phyloP scores from a whole-genome alignment of 176 grass and related monocot genomes.

The Hsuehochloa calcarea region DNA sequence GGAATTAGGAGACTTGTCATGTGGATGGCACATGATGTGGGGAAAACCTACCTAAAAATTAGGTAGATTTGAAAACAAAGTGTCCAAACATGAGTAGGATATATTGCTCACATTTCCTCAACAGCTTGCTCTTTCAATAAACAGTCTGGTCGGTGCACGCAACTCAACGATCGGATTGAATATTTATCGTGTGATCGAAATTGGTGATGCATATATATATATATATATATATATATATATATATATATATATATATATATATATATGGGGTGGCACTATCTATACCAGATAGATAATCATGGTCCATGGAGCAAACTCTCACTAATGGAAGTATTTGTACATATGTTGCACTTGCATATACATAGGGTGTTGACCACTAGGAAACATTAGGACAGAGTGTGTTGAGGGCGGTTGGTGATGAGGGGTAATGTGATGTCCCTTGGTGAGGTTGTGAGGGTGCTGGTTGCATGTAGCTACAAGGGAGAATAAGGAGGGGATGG shows the following conservation, averaged over 20 bases:
- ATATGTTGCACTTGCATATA: neutral
- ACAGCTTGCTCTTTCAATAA: neutral
- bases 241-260: neutral
- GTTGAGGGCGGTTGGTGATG: conserved; percentile 32
- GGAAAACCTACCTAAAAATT: conserved; percentile 17
- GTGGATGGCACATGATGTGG: conserved; percentile 56
- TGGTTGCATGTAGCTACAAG: conserved; percentile 24
- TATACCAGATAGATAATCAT: neutral
- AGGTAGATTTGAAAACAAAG: neutral
- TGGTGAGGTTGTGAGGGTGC: conserved; percentile 23
- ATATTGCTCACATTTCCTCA: neutral
- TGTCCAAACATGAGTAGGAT: neutral
- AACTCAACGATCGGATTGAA: neutral
- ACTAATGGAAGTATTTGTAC: conserved; percentile 35
- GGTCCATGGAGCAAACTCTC: conserved; percentile 29
- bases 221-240: neutral
- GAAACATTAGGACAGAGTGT: conserved; percentile 33
- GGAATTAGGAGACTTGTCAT: conserved; percentile 48
- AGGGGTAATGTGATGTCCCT: conserved; percentile 33
- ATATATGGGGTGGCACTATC: neutral
- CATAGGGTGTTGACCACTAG: conserved; percentile 29
- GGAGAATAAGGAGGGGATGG: conserved; percentile 31
- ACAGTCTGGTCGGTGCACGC: neutral
- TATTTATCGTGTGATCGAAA: neutral
- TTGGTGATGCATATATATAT: neutral